Base-by-base conservation (phyloP, 2,329 filamentous ascomycete species). In the Alternaria sp. region DNA sequence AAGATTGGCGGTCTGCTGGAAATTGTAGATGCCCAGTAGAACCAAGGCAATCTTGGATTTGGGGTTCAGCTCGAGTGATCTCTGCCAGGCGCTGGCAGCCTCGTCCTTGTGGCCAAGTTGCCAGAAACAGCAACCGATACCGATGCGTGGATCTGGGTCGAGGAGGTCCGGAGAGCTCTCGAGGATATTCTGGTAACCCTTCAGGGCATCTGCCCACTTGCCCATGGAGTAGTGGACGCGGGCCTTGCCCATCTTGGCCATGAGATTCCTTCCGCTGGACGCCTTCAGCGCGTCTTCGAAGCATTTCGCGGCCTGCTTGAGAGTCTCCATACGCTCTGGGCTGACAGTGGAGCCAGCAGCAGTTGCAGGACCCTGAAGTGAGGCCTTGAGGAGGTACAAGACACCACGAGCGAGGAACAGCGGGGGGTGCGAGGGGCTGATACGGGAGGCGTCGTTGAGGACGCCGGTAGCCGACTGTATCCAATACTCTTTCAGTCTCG, bases 41-140 rank as follows among this genome's bases (percentile, higher is more conserved):
- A 96, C 92, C 70, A 96, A 93, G 50, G 93, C 93, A 61, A 93
- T 87, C 79, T 96, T 97, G 23, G 93, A 96, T 24, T 93, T 86
- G 0, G 91, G 88, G 70, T 89, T 88, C 58, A 97, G 85, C 73
- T 96, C 91, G 28, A 97, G 80, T 11, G 90, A 88, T 63, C 95
- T 85, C 73, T 96, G 90, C 95, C 95, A 99, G 11, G 95, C 94
- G 46, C 84, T 82, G 73, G 91, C 94, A 7, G 96, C 95, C 70
- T 97, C 92, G 33, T 96, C 92, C 77, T 96, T 97, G 82, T 92
- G 93, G 10, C 93, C 93, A 28, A 99, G 84, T 77, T 97, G 92
- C 95, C 96, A 99, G 77, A 97, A 90, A 81, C 95, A 99, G 78
- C 92, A 95, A 44, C 95, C 95, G 72, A 99, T 94, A 54, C 95